phyloP scores from a whole-genome alignment of 306 rosid species.

The Sicyos baderoa region DNA sequence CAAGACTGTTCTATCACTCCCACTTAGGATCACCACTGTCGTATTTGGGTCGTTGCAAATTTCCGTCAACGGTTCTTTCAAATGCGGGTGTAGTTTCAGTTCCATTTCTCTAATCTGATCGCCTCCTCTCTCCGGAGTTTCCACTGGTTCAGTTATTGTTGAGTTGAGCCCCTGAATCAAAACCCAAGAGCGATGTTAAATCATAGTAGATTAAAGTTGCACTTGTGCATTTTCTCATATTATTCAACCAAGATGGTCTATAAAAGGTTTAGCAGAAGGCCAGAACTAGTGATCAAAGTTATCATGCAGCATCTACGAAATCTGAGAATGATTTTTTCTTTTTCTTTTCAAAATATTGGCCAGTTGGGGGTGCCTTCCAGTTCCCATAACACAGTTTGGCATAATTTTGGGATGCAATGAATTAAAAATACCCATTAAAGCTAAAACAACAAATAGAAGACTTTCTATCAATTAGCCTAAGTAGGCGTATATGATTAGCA shows the following conservation, averaged over 20 bases:
- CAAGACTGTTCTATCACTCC: conserved; percentile 60
- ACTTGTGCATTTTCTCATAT: conserved; percentile 1
- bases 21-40: conserved; percentile 85
- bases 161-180: conserved; percentile 74
- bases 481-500: background rate
- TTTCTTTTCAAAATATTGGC: background rate
- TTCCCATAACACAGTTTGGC: background rate
- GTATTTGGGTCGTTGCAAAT: conserved; percentile 70
- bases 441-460: background rate
- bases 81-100: conserved; percentile 67
- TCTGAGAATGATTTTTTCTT: background rate
- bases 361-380: background rate
- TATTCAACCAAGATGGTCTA: background rate
- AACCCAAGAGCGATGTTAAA: conserved; percentile 21
- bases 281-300: background rate
- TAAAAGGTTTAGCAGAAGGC: background rate
- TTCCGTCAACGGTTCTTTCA: conserved; percentile 49
- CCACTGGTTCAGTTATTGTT: conserved; percentile 82
- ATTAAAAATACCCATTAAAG: background rate
- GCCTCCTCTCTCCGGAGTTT: conserved; percentile 59
- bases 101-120: conserved; percentile 89
- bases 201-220: conserved; percentile 1
- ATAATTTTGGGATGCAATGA: background rate
- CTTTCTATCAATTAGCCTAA: background rate
- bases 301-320: background rate